phyloP scores from a whole-genome alignment of 1,139 yeast species.

The Wickerhamiella infanticola region DNA sequence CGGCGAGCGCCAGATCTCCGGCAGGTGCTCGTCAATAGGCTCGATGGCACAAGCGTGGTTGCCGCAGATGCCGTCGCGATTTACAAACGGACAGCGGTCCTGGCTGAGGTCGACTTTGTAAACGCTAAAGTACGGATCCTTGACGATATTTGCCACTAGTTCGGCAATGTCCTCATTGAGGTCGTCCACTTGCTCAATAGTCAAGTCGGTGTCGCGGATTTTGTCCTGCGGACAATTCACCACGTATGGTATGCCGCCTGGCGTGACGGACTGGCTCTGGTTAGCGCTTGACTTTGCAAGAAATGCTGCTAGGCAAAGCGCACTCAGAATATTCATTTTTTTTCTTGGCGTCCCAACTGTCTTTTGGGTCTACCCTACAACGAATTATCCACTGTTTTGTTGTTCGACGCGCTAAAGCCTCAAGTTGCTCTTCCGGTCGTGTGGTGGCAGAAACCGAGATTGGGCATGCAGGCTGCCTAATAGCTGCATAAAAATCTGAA shows the following conservation, averaged over 20 bases:
- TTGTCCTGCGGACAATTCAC: conserved; percentile 5
- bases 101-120: conserved; percentile 70
- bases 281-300: too few relatives aligned
- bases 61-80: conserved; percentile 72
- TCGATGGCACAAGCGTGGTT: conserved; percentile 92
- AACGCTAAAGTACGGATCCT: conserved; percentile 44
- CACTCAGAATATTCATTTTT: too few relatives aligned
- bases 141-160: conserved; percentile 37
- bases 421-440: too few relatives aligned
- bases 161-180: conserved; percentile 39
- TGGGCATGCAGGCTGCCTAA: too few relatives aligned
- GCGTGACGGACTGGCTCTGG: background rate
- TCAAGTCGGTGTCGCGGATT: conserved; percentile 30
- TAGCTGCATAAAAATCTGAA: background rate
- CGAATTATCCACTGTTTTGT: too few relatives aligned
- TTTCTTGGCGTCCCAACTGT: too few relatives aligned
- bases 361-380: too few relatives aligned
- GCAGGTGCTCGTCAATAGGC: conserved; percentile 39
- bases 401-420: too few relatives aligned
- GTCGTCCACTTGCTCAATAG: conserved; percentile 37
- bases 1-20: conserved; percentile 60
- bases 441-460: too few relatives aligned
- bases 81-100: conserved; percentile 80
- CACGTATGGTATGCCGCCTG: conserved; percentile 1
- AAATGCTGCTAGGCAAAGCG: too few relatives aligned